A percentile compares a stretch with the other conserved stretches of the same genome.
Conservation (phyloP, 345 rosid species). For the Aegle marmelos region DNA sequence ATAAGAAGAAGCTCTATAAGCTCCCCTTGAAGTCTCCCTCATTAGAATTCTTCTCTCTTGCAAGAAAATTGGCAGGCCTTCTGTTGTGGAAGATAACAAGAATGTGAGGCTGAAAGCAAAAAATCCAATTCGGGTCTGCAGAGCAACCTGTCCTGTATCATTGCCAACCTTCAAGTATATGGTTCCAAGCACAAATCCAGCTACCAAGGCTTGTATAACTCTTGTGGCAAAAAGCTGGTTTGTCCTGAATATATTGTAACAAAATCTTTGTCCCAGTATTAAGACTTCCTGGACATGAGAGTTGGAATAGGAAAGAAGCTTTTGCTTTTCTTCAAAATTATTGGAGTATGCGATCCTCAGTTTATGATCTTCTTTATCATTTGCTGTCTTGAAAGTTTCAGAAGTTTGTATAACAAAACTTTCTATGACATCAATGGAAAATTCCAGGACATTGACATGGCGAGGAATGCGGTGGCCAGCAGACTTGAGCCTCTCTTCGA, state of each 20-base stretch:
- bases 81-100: slow-evolving; percentile 82
- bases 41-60: slow-evolving; percentile 76
- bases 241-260: slow-evolving; percentile 79
- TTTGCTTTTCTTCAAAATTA: slow-evolving; percentile 36
- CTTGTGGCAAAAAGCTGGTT: slow-evolving; percentile 74
- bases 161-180: slow-evolving; percentile 66
- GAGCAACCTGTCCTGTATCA: slow-evolving; percentile 34
- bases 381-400: slow-evolving; percentile 18
- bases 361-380: slow-evolving; percentile 8
- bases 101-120: slow-evolving; percentile 87
- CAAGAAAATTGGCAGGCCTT: slow-evolving; percentile 83
- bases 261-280: slow-evolving; percentile 71
- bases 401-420: slow-evolving; percentile 27
- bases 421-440: slow-evolving; percentile 68
- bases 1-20: slow-evolving; percentile 70
- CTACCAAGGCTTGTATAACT: slow-evolving; percentile 63
- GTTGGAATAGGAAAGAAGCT: slow-evolving; percentile 38
- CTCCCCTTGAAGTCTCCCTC: slow-evolving; percentile 81
- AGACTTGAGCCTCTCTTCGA: slow-evolving; percentile 52
- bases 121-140: slow-evolving; percentile 71
- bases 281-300: slow-evolving; percentile 50
- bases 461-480: slow-evolving; percentile 58
- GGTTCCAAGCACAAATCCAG: slow-evolving; percentile 72
- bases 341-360: slow-evolving; percentile 20
- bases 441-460: slow-evolving; percentile 79